Evolutionary conservation across 2,329 filamentous ascomycete genomes (phyloP), one percentile per base, ranked within the genome.

Genomic region (Acephala macrosclerotiorum): DNA sequence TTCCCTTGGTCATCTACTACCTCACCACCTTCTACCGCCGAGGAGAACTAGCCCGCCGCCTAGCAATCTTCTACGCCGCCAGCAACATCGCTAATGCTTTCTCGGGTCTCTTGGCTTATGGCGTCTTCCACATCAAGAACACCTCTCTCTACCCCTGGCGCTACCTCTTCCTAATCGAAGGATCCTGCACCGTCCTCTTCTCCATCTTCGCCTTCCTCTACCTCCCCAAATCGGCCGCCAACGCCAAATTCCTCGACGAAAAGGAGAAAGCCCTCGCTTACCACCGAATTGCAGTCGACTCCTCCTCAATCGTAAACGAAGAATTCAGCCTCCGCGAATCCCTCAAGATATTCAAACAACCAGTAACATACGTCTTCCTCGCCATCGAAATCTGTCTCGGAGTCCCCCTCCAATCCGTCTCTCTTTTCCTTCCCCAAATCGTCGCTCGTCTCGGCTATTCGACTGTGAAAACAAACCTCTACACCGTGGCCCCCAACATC

Each of bases 401-500:
- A 36, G 85, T 88, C 4, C 85, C 85, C 0, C 76, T 88, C 9
- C 85, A 87, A 74, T 83, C 80, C 3, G 85, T 88, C 18, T 74
- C 77, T 1, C 79, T 87, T 2, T 87, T 86, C 74, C 74, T 87
- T 63, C 85, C 85, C 0, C 84, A 87, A 71, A 87, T 87, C 70
- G 81, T 87, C 20, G 75, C 78, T 66, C 78, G 83, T 3, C 76
- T 87, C 1, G 80, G 81, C 3, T 83, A 81, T 68, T 77, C 78
- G 47, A 79, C 81, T 2, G 78, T 87, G 70, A 84, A 83, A 75
- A 94, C 91, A 0, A 95, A 96, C 72, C 83, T 95, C 0, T 94
- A 92, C 78, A 94, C 92, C 0, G 91, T 95, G 0, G 92, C 92
- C 0, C 92, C 92, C 1, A 95, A 94, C 72, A 84, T 93, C 55